Base-by-base conservation (phyloP, 2,329 filamentous ascomycete species). In the Penicillium sp. region DNA sequence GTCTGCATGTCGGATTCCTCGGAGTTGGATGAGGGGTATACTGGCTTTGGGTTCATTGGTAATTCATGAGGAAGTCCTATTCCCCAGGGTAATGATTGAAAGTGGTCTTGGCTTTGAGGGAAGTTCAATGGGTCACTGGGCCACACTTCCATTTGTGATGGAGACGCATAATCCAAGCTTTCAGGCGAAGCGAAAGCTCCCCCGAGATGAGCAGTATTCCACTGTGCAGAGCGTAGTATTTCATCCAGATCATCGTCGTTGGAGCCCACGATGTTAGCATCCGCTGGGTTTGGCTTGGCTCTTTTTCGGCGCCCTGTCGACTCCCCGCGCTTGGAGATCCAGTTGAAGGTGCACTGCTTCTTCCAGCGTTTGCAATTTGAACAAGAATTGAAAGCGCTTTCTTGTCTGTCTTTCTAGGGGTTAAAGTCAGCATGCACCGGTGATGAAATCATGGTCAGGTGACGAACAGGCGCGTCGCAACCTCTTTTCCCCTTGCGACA, bases 401-500 rank as follows among this genome's bases (percentile, higher is more conserved):
- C 47, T 38, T 52, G 57, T 38, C 55, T 39, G 8, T 50, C 57
- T 55, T 60, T 65, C 56, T 65, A 29, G 1, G 8, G 5, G 5
- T 9, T 0, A 1, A 42, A 6, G 45, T 56, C 16, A 55, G 49
- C 36, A 36, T 18, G 8, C 2, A 22, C 11, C n/a, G 34, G 34
- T n/a, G 13, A 18, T 18, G 14, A n/a, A 36, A 27, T 27, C 24
- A 27, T 6, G 13, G n/a, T 16, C 13, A n/a, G n/a, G 16, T 52
- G 11, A 50, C 59, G 14, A 46, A 63, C 61, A 36, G 61, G 55
- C 5, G 74, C 76, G 58, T 79, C 75, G 61, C 77, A 79, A 5
- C 73, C 75, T 51, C 75, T 65, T 59, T 79, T 79, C 21, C 77
- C 76, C 56, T 74, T 75, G 21, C 77, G 71, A 59, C 77, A 79